Evolutionary conservation across 345 rosid species (phyloP).

Genomic region (Sonneratia alba): DNA sequence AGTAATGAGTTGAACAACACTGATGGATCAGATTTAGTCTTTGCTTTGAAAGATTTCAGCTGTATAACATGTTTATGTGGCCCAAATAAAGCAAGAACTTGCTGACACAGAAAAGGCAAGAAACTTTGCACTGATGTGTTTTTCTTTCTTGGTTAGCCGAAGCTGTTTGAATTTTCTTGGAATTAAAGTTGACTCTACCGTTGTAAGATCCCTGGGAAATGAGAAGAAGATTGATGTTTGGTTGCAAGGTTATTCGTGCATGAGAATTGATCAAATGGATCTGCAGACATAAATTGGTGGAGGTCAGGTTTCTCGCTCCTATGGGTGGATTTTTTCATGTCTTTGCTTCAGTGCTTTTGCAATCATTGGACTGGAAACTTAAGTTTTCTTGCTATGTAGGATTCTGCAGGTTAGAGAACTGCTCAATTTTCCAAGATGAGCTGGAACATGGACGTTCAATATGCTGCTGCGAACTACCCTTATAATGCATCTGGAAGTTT

Average conservation of each 20-base stretch:
- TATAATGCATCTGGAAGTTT: conserved; percentile 71
- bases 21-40: not conserved
- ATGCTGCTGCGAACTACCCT: conserved; percentile 45
- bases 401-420: conserved; percentile 2
- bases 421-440: conserved; percentile 32
- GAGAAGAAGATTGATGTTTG: not conserved
- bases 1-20: not conserved
- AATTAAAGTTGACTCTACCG: not conserved
- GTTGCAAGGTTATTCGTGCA: not conserved
- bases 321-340: not conserved
- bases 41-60: not conserved
- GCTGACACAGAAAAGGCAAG: not conserved
- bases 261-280: not conserved
- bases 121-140: not conserved
- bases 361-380: not conserved
- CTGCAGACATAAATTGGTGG: not conserved
- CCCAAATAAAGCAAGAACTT: not conserved
- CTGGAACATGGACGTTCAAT: conserved; percentile 64
- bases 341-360: not conserved
- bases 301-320: not conserved
- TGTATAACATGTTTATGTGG: not conserved
- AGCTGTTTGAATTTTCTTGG: not conserved
- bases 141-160: not conserved
- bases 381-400: not conserved
- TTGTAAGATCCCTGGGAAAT: not conserved